These are phyloP conservation scores for Coemansia sp. DNA, from an alignment of 192 early-diverging fungal genomes.

Conservation along the genomic window DNA sequence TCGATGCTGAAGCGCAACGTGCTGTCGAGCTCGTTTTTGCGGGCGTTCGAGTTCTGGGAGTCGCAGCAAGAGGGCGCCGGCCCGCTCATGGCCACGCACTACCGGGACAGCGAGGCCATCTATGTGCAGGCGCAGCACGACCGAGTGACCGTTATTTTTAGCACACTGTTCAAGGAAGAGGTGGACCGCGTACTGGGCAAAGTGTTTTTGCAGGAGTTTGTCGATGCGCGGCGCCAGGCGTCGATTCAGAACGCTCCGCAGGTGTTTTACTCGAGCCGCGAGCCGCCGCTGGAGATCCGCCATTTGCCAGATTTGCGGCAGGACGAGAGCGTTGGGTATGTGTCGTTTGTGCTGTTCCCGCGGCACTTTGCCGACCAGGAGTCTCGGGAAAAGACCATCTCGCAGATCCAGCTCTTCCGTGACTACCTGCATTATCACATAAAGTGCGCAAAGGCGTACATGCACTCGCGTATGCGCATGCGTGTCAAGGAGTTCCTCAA, in stretches of 20 bases:
- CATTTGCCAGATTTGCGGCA: conserved; percentile 69
- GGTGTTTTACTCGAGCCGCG: conserved; percentile 87
- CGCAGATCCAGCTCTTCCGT: conserved; percentile 94
- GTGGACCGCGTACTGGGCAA: conserved; percentile 93
- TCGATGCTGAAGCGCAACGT: conserved; percentile 92
- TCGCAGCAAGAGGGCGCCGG: conserved; percentile 71
- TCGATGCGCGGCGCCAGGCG: conserved; percentile 92
- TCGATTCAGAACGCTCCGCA: conserved; percentile 93
- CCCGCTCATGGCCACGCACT: conserved; percentile 87
- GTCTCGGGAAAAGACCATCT: conserved; percentile 86
- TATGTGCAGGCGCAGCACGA: conserved; percentile 89
- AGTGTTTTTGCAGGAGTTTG: conserved; percentile 99
- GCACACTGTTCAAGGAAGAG: conserved; percentile 96
- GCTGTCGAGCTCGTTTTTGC: conserved; percentile 89
- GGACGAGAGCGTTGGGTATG: conserved; percentile 85
- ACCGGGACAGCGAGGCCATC: conserved; percentile 91
- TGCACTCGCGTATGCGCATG: conserved; percentile 97
- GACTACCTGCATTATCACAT: conserved; percentile 99
- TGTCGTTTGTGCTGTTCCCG: conserved; percentile 98
- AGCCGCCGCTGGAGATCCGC: conserved; percentile 92
- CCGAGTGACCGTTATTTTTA: conserved; percentile 97
- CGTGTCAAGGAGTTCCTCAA: conserved; percentile 95
- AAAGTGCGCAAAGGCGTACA: conserved; percentile 98
- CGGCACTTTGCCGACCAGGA: conserved; percentile 75
- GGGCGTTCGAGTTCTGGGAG: conserved; percentile 82